These are phyloP conservation scores for Dioscorea dumetorum DNA, from an alignment of 106 monocot species.

Conservation along the genomic window DNA sequence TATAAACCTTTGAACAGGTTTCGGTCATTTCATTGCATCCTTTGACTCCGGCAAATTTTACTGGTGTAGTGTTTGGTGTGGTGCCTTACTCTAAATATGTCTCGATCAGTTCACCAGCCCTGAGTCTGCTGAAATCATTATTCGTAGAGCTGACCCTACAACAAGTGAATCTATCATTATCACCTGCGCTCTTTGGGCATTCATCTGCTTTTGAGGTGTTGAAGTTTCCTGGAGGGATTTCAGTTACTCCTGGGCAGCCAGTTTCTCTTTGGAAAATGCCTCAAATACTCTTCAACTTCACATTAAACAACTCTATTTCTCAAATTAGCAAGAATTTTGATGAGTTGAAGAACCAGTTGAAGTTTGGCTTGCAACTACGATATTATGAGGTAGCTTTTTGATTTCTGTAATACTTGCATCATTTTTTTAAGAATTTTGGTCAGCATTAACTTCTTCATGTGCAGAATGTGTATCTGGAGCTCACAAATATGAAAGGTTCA, in stretches of 20 bases:
- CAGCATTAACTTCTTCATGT: not conserved
- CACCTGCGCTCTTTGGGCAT: conserved; percentile 52
- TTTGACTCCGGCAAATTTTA: conserved; percentile 32
- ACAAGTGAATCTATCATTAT: conserved; percentile 58
- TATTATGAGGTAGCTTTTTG: conserved; percentile 48
- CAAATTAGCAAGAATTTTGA: conserved; percentile 47
- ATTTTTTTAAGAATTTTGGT: not conserved
- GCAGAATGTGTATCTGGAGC: conserved; percentile 71
- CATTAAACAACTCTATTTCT: conserved; percentile 38
- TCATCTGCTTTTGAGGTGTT: conserved; percentile 53
- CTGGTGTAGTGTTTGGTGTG: conserved; percentile 52
- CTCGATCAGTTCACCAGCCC: conserved; percentile 36
- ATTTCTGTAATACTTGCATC: not conserved
- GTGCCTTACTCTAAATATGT: conserved; percentile 34
- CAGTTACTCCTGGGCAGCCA: conserved; percentile 47
- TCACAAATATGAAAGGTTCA: conserved; percentile 63
- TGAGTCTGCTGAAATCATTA: conserved; percentile 69
- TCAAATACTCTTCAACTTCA: conserved; percentile 59
- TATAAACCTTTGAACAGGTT: conserved; percentile 31
- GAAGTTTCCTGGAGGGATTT: conserved; percentile 77
- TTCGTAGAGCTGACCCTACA: conserved; percentile 47
- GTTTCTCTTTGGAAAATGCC: conserved; percentile 57
- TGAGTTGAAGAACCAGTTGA: conserved; percentile 56
- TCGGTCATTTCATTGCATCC: conserved; percentile 50
- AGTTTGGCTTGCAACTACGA: conserved; percentile 53